Percentiles rank a stretch among this genome's conserved stretches.
Evolutionary conservation across 2,329 filamentous ascomycete species (phyloP).

Genomic region (Ophiostoma perfectum): DNA sequence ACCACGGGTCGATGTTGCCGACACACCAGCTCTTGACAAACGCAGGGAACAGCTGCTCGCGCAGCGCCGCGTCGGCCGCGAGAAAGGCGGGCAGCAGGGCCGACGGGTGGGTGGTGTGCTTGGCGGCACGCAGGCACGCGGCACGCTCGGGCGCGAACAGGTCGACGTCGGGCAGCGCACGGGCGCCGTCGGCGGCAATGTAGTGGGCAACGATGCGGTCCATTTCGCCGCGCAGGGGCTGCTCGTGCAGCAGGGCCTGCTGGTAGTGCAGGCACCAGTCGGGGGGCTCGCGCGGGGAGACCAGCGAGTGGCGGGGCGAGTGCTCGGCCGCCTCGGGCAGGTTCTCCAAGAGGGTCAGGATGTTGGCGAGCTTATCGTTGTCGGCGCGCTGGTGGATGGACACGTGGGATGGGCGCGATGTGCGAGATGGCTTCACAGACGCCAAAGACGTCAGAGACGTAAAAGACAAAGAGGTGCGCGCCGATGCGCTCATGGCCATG

Average conservation of each 20-base stretch:
- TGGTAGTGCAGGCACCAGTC: constrained; percentile 24
- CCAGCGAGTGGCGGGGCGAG: background rate
- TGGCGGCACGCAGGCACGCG: constrained; percentile 37
- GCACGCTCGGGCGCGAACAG: constrained; percentile 37
- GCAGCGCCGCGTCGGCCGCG: constrained; percentile 36
- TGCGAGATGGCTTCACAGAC: too few relatives aligned
- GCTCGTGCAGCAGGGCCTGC: constrained; percentile 11
- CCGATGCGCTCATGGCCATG: constrained; percentile 1
- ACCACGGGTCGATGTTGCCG: constrained; percentile 31
- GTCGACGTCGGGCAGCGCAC: constrained; percentile 32
- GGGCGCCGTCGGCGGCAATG: constrained; percentile 32
- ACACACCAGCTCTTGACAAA: constrained; percentile 38
- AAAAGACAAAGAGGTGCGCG: too few relatives aligned
- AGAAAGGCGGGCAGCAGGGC: constrained; percentile 39
- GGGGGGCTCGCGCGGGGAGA: background rate
- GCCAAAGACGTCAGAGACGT: too few relatives aligned
- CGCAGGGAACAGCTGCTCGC: constrained; percentile 37
- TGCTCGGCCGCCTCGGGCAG: background rate
- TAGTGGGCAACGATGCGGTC: constrained; percentile 37
- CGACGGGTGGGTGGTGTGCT: constrained; percentile 43
- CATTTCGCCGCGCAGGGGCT: constrained; percentile 41
- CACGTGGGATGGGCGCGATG: constrained; percentile 14
- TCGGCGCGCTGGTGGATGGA: constrained; percentile 32
- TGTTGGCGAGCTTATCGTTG: constrained; percentile 33
- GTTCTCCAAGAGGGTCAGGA: constrained; percentile 34